Evolutionary conservation across 2,329 filamentous ascomycete genomes (phyloP).

Genomic region (Chrysosporium keratinophilum): DNA sequence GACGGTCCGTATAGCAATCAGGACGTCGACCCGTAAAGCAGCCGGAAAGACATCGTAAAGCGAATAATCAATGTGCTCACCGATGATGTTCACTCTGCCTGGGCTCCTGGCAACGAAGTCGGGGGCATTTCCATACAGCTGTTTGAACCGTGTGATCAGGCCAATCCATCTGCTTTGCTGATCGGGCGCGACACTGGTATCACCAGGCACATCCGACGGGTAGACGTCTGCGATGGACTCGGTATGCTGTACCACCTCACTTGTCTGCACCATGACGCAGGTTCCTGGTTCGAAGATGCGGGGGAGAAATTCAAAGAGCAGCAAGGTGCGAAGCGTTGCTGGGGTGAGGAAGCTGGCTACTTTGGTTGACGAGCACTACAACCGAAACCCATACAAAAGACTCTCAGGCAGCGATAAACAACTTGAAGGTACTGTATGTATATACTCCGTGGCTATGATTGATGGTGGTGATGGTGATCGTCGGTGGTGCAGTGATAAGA

Average conservation of each 20-base stretch:
- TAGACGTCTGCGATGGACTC: slow-evolving; percentile 73
- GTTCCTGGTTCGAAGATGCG: slow-evolving; percentile 20
- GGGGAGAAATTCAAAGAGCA: background rate
- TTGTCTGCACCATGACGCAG: slow-evolving; percentile 26
- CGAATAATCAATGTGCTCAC: slow-evolving; percentile 98
- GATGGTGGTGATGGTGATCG: background rate
- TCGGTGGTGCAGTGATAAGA: background rate
- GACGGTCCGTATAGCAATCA: slow-evolving; percentile 63
- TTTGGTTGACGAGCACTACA: background rate
- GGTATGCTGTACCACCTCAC: slow-evolving; percentile 58
- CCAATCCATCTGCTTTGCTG: slow-evolving; percentile 67
- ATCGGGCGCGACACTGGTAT: slow-evolving; percentile 53
- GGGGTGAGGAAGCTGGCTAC: background rate
- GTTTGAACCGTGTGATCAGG: slow-evolving; percentile 60
- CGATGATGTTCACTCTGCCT: slow-evolving; percentile 94
- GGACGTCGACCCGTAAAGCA: slow-evolving; percentile 82
- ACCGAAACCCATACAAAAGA: background rate
- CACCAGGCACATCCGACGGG: slow-evolving; percentile 65
- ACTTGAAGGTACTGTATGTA: too few species aligned
- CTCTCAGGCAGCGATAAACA: too few species aligned
- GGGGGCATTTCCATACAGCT: slow-evolving; percentile 57
- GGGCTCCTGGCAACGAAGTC: slow-evolving; percentile 83
- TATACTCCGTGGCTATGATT: too few species aligned
- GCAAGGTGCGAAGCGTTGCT: background rate
- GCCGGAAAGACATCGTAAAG: slow-evolving; percentile 93